Evolutionary conservation across 192 early-diverging fungal genomes (phyloP).

Genomic region (Jimgerdemannia flammicorona): DNA sequence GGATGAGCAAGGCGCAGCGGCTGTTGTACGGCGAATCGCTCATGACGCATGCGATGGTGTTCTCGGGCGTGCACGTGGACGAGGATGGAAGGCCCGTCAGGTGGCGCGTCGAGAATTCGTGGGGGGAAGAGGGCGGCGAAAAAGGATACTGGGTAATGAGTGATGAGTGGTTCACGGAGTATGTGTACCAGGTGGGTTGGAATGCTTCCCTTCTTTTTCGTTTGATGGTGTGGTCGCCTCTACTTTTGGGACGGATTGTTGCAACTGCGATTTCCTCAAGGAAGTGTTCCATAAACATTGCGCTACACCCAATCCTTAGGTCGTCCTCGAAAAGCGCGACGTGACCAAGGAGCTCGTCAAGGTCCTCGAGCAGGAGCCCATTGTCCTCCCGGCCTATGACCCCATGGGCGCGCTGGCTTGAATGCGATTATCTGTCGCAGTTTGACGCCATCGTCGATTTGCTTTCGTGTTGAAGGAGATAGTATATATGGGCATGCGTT

Average conservation of each 20-base stretch:
- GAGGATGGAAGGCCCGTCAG: slow-evolving; percentile 60
- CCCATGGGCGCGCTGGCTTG: slow-evolving; percentile 71
- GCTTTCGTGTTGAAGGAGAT: no score
- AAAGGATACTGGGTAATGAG: slow-evolving; percentile 78
- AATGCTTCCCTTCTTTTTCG: neutral
- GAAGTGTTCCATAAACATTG: no score
- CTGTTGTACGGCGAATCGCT: slow-evolving; percentile 65
- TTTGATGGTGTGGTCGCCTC: neutral
- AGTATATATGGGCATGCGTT: no score
- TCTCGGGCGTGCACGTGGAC: slow-evolving; percentile 69
- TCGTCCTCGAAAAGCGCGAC: slow-evolving; percentile 67
- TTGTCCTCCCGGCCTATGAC: slow-evolving; percentile 72
- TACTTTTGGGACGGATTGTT: neutral
- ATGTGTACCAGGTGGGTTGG: slow-evolving; percentile 58
- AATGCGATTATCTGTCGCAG: neutral
- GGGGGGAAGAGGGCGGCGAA: slow-evolving; percentile 60
- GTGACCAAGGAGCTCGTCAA: slow-evolving; percentile 55
- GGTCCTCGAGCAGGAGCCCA: slow-evolving; percentile 58
- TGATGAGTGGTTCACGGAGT: slow-evolving; percentile 74
- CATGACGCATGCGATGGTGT: slow-evolving; percentile 83
- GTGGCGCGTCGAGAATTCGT: slow-evolving; percentile 74
- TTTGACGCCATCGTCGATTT: no score
- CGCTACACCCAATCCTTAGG: slow-evolving; percentile 21
- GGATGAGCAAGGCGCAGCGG: slow-evolving; percentile 62
- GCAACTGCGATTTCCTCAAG: no score